Evolutionary conservation across 2,329 filamentous ascomycete species (phyloP).

Genomic region (Trichoderma arundinaceum): DNA sequence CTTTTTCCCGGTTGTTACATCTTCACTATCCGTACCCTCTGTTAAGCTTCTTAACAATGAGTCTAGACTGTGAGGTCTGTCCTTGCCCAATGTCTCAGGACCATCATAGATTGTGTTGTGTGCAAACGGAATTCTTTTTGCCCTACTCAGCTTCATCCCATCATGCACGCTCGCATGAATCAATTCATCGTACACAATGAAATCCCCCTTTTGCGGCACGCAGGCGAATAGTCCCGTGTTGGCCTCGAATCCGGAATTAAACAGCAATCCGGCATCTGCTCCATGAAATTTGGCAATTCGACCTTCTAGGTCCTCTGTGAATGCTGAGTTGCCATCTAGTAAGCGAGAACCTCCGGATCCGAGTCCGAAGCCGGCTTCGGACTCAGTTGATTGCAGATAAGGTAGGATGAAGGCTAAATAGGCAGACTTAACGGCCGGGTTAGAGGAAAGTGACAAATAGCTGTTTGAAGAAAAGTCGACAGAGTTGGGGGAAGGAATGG

Average conservation of each 20-base stretch:
- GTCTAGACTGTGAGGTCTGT: slow-evolving; percentile 37
- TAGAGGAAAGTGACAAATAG: slow-evolving; percentile 75
- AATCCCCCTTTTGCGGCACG: slow-evolving; percentile 64
- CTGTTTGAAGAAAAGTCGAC: slow-evolving; percentile 81
- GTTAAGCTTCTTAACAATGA: slow-evolving; percentile 42
- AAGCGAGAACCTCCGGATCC: slow-evolving; percentile 61
- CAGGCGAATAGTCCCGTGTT: slow-evolving; percentile 68
- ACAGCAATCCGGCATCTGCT: slow-evolving; percentile 54
- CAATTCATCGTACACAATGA: slow-evolving; percentile 74
- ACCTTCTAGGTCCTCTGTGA: slow-evolving; percentile 53
- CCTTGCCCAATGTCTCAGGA: not conserved
- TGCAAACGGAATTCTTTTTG: slow-evolving; percentile 56
- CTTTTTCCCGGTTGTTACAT: slow-evolving; percentile 45
- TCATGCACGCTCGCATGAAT: slow-evolving; percentile 82
- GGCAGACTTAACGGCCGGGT: slow-evolving; percentile 60
- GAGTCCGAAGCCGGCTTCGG: slow-evolving; percentile 36
- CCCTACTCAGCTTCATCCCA: slow-evolving; percentile 71
- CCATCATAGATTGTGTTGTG: slow-evolving; percentile 58
- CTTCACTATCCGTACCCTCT: slow-evolving; percentile 42
- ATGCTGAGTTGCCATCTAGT: slow-evolving; percentile 56
- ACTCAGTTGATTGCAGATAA: slow-evolving; percentile 39
- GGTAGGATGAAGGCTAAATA: slow-evolving; percentile 62
- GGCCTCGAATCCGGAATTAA: slow-evolving; percentile 68
- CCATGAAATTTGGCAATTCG: slow-evolving; percentile 56
- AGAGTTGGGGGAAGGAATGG: slow-evolving; percentile 67